Percentiles rank a stretch among this genome's conserved stretches.
phyloP scores from a whole-genome alignment of 768 basidiomycete species.

The Kwoniella botswanensis region DNA sequence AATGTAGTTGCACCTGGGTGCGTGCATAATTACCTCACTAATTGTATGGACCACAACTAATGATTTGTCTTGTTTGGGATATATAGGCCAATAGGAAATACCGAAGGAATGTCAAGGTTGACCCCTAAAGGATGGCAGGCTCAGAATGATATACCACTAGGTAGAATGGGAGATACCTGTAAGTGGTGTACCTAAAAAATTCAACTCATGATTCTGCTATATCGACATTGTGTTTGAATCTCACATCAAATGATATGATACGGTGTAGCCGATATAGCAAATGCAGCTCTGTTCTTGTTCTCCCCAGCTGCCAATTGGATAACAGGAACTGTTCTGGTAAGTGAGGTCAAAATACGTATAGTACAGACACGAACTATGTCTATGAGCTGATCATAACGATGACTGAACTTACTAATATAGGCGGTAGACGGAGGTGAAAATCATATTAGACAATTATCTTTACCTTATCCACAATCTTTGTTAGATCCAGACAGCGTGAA shows the following conservation, averaged over 20 bases:
- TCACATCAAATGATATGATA: not conserved
- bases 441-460: constrained; percentile 36
- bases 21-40: constrained; percentile 19
- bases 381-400: too few species aligned
- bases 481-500: constrained; percentile 51
- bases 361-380: too few species aligned
- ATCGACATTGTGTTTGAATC: too few species aligned
- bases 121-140: constrained; percentile 45
- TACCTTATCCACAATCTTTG: constrained; percentile 54
- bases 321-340: constrained; percentile 72
- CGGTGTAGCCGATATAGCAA: constrained; percentile 66
- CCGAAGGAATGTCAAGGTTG: constrained; percentile 66
- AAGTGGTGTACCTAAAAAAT: constrained; percentile 6
- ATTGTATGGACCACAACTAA: too few species aligned
- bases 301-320: constrained; percentile 78
- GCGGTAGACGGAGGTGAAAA: constrained; percentile 58
- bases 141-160: constrained; percentile 39
- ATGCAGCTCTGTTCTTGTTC: constrained; percentile 78
- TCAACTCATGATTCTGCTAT: not conserved
- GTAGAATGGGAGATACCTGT: constrained; percentile 47
- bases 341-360: constrained; percentile 21
- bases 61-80: too few species aligned
- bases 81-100: constrained; percentile 71
- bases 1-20: constrained; percentile 62
- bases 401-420: constrained; percentile 8